Evolutionary conservation across 2,329 filamentous ascomycete genomes (phyloP), one percentile per base, ranked within the genome.

Genomic region (Colletotrichum sidae): DNA sequence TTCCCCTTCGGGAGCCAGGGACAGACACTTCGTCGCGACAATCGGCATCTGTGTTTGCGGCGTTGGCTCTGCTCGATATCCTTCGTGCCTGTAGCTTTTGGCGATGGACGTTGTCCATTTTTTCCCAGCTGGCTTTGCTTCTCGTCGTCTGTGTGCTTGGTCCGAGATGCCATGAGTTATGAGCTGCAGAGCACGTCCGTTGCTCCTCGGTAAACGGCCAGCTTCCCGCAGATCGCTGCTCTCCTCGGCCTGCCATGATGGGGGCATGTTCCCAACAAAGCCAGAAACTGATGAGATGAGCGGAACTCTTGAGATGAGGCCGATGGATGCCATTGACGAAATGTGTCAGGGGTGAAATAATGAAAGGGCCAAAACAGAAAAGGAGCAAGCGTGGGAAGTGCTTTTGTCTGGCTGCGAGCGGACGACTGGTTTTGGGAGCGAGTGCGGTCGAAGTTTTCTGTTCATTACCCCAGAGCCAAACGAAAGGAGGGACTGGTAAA

Each of bases 391-490:
- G 55, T 50, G 55, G 13, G 55, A 13, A 41, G 54, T 37, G 41
- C 44, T 33, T 41, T 44, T 44, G 25, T 57, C 45, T 37, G 44
- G n/a, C 37, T 25, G 34, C 11, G 44, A 8, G 25, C 44, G 15
- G 44, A 3, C 8, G 44, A 13, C 15, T 45, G 39, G 44, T 39
- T n/a, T 8, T n/a, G 3, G 8, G 47, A 34, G 12, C 42, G 15
- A 25, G 15, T 8, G 37, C 34, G 41, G 33, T 53, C 52, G 44
- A 51, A 44, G 35, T 17, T 34, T 34, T 57, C 42, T 46, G 44
- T 49, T 51, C 54, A 33, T 41, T 62, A 62, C 62, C 58, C 58
- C 58, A 57, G 62, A 62, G 42, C 58, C 62, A 52, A 53, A 58
- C 58, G 52, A 50, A 50, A 53, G 58, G 51, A 62, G 53, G 41